Base-by-base conservation (phyloP, 202 grass and related monocot genomes). In the Carex sylvatica region DNA sequence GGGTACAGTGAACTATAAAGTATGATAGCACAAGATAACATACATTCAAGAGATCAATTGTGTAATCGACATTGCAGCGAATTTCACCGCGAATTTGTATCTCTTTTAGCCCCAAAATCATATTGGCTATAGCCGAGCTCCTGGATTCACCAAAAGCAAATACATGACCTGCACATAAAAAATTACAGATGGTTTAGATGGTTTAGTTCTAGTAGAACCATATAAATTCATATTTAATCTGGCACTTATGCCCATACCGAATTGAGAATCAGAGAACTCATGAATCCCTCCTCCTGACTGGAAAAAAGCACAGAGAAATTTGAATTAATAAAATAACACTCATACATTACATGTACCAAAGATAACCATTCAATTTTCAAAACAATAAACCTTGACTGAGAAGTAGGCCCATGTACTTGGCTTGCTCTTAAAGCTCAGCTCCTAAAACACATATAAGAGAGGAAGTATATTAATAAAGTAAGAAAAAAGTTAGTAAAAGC, bases 1-100 rank as follows among this genome's bases (percentile, higher is more conserved):
- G 54, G 19, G 44, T 26, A 49, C 85, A 49, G 44, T 81, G 19
- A 52, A 71, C 36, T 26, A 65, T 49, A 7, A 63, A 83, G 76
- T n/a, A 72, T 31, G 75, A 72, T 74, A 65, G 47, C 2, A 58
- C 46, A 15, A 85, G 73, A 89, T 44, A 55, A 87, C 84, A 91
- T 96, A 96, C 96, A 87, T 99, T 93, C 88, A 99, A 93, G 66
- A 99, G 96, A 93, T 99, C 96, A 78, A 99, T 91, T 49, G 96
- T 93, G 88, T 99, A 99, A 86, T 99, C 96, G 88, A 99, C 96
- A 90, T 99, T 99, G 55, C 92, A 93, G 78, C 16, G 96, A 85
- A 95, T 99, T 86, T 99, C 96, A 86, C 96, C 93, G 59, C 92
- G 91, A 46, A 99, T 99, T 87, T 99, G 96, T 81, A 99, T 99